Evolutionary conservation across 768 basidiomycete genomes (phyloP).

Genomic region (Russula abietina): DNA sequence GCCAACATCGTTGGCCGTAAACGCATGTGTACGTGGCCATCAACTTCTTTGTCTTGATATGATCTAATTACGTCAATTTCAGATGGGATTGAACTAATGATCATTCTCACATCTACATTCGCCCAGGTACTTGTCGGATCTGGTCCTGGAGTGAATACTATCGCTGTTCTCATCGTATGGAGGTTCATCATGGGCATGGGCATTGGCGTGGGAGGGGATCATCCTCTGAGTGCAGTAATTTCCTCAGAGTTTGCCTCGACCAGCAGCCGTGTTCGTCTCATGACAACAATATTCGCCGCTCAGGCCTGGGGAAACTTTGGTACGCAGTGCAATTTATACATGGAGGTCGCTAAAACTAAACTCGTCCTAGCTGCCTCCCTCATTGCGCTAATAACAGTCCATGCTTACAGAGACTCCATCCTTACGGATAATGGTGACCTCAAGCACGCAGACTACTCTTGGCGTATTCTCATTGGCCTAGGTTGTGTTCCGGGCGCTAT

Average conservation of each 20-base stretch:
- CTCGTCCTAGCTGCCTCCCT: slow-evolving; percentile 50
- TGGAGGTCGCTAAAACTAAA: background rate
- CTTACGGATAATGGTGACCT: slow-evolving; percentile 40
- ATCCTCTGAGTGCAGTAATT: slow-evolving; percentile 79
- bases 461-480: slow-evolving; percentile 85
- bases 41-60: background rate
- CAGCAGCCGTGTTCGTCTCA: slow-evolving; percentile 71
- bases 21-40: slow-evolving; percentile 49
- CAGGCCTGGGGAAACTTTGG: slow-evolving; percentile 90
- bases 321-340: slow-evolving; percentile 27
- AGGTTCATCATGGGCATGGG: slow-evolving; percentile 79
- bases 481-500: slow-evolving; percentile 76
- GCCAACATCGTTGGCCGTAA: slow-evolving; percentile 41
- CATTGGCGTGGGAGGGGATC: slow-evolving; percentile 84
- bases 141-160: slow-evolving; percentile 60
- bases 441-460: slow-evolving; percentile 62
- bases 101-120: slow-evolving; percentile 76
- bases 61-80: background rate
- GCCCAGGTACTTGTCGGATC: slow-evolving; percentile 72
- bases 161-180: slow-evolving; percentile 77
- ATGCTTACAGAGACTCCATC: slow-evolving; percentile 60
- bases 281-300: slow-evolving; percentile 79
- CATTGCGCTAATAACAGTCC: slow-evolving; percentile 55
- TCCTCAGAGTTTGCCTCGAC: slow-evolving; percentile 84
- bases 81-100: slow-evolving; percentile 72